Evolutionary conservation across 345 rosid species (phyloP), one percentile per base, ranked within the genome.

Genomic region (Rhodamnia rubescens): DNA sequence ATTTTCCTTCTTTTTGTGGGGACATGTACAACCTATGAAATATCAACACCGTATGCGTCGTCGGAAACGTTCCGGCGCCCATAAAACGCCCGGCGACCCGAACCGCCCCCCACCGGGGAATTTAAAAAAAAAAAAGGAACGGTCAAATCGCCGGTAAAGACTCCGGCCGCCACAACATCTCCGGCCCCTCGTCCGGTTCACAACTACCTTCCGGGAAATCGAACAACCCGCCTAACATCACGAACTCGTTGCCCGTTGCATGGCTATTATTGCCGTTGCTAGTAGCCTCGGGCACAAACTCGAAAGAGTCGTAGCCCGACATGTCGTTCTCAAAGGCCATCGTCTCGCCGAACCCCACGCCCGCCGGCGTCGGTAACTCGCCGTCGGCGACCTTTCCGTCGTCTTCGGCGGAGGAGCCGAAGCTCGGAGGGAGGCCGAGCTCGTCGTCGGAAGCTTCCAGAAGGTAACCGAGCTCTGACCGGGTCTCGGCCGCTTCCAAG

Each of bases 381-480:
- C 83, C 83, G 26, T 87, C 83, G 54, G 86, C 93, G 51, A 29
- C 21, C 44, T 88, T 86, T 21, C 64, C 81, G 83, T 89, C 91
- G 11, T 88, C 90, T 15, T 40, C 88, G 29, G 84, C 11, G 2
- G 91, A 85, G 61, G 75, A n/a, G 21, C 27, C 82, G 56, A 91
- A 87, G 32, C 88, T 87, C 42, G 98, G 95, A 52, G 96, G 98
- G 69, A 96, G 88, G 21, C 98, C 98, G 3, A 96, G 93, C 90
- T 96, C 98, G 20, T 96, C 96, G 58, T 93, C 98, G 14, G 99
- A 94, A 47, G 98, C 98, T 61, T 94, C 96, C 9, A 93, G 86
- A 24, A 95, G 95, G 78, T 92, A 95, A 0, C 98, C 98, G 1
- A 96, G 93, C 69, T 92, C 98, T 53, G 91, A 90, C 90, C 74